phyloP scores from a whole-genome alignment of 192 early-diverging fungal species.

The Spizellomyces punctatus region DNA sequence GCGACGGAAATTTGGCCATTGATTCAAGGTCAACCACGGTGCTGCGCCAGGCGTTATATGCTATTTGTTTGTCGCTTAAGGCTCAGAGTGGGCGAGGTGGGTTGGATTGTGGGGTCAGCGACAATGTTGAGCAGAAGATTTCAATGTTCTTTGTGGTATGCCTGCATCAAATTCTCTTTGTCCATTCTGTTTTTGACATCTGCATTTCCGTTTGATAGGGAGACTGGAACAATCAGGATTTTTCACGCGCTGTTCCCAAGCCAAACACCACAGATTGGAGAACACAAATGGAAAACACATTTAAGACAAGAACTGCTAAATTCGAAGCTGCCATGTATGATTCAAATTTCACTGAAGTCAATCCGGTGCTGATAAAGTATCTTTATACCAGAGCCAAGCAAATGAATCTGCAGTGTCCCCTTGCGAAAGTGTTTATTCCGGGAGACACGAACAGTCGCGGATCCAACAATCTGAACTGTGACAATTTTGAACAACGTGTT shows the following conservation, averaged over 20 bases:
- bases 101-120: not conserved
- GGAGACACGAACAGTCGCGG: not conserved
- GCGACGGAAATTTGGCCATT: not conserved
- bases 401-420: not conserved
- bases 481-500: not conserved
- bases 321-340: not conserved
- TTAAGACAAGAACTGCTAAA: not conserved
- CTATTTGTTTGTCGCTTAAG: not conserved
- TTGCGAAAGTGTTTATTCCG: not conserved
- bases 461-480: not conserved
- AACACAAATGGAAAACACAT: not conserved
- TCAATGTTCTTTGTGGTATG: not conserved
- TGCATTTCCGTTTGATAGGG: not conserved
- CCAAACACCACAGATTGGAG: not conserved
- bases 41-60: not conserved
- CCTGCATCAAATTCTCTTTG: not conserved
- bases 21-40: not conserved
- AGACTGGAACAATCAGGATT: slow-evolving; percentile 2
- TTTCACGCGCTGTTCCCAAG: not conserved
- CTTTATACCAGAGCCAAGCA: not conserved
- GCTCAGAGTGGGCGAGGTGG: not conserved
- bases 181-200: not conserved
- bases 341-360: not conserved
- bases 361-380: not conserved
- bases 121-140: not conserved